Evolutionary conservation across 2,329 filamentous ascomycete species (phyloP).

Genomic region (Cercospora sesami): DNA sequence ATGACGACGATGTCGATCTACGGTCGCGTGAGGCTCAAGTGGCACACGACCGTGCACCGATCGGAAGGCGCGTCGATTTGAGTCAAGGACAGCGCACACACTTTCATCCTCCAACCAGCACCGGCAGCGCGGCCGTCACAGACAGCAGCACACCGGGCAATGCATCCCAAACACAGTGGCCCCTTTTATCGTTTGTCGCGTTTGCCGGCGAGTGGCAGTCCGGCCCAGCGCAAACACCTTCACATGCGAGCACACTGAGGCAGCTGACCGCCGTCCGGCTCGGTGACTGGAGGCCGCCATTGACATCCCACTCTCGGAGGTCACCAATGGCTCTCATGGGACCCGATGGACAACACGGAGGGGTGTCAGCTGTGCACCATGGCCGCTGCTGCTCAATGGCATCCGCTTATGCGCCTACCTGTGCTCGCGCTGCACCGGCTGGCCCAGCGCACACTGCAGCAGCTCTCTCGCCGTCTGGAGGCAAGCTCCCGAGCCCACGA

Average conservation of each 20-base stretch:
- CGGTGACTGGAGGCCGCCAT: conserved; percentile 14
- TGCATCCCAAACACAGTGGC: background rate
- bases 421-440: background rate
- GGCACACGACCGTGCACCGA: background rate
- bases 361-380: conserved; percentile 15
- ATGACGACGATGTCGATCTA: conserved; percentile 1
- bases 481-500: background rate
- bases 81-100: conserved; percentile 9
- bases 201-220: conserved; percentile 6
- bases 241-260: conserved; percentile 9
- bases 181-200: conserved; percentile 12
- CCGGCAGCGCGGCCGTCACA: background rate
- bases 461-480: background rate
- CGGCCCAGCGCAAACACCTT: conserved; percentile 5
- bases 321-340: conserved; percentile 18
- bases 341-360: conserved; percentile 12
- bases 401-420: background rate
- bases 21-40: conserved; percentile 5
- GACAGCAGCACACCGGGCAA: background rate
- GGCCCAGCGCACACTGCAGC: background rate
- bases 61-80: conserved; percentile 1
- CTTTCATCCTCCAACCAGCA: conserved; percentile 7
- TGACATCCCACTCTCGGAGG: conserved; percentile 16
- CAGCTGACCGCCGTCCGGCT: conserved; percentile 4
- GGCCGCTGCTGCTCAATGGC: conserved; percentile 9